Percentiles rank a stretch among this genome's conserved stretches.
Evolutionary conservation across 2,329 filamentous ascomycete genomes (phyloP).

Genomic region (Ambrosiella xylebori): DNA sequence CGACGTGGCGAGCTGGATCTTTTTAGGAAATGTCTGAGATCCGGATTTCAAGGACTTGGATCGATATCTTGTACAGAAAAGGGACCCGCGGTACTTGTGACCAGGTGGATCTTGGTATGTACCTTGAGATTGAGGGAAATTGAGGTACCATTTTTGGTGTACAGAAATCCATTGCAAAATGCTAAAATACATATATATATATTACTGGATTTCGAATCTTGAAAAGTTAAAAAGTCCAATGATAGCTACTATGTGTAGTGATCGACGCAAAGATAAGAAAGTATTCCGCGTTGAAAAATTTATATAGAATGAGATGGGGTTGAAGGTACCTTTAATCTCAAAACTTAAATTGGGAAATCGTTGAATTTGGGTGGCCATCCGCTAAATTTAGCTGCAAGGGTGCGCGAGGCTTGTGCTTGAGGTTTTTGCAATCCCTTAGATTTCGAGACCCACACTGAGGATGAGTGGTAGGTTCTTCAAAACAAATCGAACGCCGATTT

Average conservation of each 20-base stretch:
- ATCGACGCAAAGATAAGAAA: too few relatives aligned
- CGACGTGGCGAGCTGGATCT: neutral
- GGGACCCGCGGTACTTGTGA: neutral
- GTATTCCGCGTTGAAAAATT: neutral
- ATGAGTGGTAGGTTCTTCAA: neutral
- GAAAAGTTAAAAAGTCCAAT: neutral
- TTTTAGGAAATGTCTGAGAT: neutral
- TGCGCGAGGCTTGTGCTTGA: slow-evolving; percentile 1
- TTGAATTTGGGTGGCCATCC: neutral
- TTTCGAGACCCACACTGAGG: neutral
- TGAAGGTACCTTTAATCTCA: neutral
- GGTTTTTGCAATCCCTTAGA: neutral
- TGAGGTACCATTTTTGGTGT: neutral
- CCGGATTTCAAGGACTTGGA: neutral
- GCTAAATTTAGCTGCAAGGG: slow-evolving; percentile 2
- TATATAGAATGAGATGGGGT: neutral
- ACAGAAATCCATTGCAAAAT: neutral
- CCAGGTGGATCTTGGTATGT: slow-evolving; percentile 1
- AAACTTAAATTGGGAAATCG: neutral
- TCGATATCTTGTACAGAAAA: neutral
- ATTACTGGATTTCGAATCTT: neutral
- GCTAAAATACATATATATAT: neutral
- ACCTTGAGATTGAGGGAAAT: neutral
- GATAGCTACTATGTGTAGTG: neutral
- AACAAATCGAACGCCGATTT: neutral